These are phyloP conservation scores for Thalassiosira gravida DNA, from an alignment of 352 stramenopile species.

Conservation along the genomic window DNA sequence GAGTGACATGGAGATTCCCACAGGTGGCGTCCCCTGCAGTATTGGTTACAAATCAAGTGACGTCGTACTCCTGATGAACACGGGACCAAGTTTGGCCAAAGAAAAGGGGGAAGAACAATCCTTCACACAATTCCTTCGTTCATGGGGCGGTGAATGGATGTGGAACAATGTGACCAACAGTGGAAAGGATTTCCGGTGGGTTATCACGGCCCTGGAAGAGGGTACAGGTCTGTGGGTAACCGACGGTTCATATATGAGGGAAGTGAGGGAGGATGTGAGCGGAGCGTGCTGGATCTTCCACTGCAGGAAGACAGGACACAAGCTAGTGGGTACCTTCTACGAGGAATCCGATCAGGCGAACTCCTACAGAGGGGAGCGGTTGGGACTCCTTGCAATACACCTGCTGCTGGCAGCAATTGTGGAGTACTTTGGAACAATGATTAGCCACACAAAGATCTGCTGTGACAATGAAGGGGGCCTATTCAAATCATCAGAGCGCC, in stretches of 20 bases:
- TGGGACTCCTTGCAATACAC: conserved; percentile 22
- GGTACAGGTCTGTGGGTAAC: background rate
- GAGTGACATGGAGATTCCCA: background rate
- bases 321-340: conserved; percentile 4
- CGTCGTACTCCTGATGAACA: conserved; percentile 1
- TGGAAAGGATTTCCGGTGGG: background rate
- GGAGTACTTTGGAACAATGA: background rate
- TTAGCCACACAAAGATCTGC: conserved; percentile 3
- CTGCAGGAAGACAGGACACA: background rate
- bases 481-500: conserved; percentile 4
- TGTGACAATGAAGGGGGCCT: conserved; percentile 22
- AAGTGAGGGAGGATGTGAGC: background rate
- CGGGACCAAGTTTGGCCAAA: background rate
- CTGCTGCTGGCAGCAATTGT: background rate
- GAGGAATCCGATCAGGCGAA: conserved; percentile 1
- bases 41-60: background rate
- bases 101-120: background rate
- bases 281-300: background rate
- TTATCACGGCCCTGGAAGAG: background rate
- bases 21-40: background rate
- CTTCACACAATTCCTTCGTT: background rate
- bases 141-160: background rate
- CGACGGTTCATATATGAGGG: background rate
- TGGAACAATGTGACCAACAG: background rate
- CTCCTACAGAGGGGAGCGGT: conserved; percentile 23